Percentiles rank a stretch among this genome's conserved stretches.
phyloP scores from a whole-genome alignment of 345 rosid genomes.

The Pelargonium nanum region DNA sequence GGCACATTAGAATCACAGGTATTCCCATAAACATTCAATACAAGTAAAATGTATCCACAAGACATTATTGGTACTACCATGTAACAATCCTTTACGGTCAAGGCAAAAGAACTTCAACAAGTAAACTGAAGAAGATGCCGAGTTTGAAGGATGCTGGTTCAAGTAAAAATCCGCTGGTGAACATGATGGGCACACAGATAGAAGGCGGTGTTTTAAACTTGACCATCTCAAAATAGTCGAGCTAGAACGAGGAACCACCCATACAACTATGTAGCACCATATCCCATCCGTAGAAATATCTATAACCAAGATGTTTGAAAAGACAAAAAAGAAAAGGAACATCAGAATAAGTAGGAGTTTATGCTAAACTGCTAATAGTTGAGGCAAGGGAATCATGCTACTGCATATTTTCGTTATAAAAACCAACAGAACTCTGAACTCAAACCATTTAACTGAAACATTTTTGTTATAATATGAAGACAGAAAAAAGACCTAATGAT shows the following conservation, averaged over 20 bases:
- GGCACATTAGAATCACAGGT: conserved; percentile 9
- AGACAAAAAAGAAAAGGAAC: not conserved
- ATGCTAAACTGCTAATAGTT: too few species aligned
- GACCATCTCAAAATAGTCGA: conserved; percentile 49
- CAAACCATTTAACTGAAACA: too few species aligned
- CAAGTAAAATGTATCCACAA: not conserved
- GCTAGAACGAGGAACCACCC: conserved; percentile 55
- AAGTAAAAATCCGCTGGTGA: conserved; percentile 32
- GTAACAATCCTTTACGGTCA: conserved; percentile 54
- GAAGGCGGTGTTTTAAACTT: conserved; percentile 57
- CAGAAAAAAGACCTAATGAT: too few species aligned
- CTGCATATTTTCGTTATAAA: too few species aligned
- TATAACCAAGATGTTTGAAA: conserved; percentile 13
- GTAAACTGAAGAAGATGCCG: conserved; percentile 43
- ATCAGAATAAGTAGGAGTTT: too few species aligned
- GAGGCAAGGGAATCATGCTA: not conserved
- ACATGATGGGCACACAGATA: conserved; percentile 58
- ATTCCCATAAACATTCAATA: too few species aligned
- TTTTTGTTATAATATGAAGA: too few species aligned
- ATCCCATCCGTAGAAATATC: conserved; percentile 87
- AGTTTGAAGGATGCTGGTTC: conserved; percentile 22
- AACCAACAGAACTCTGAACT: too few species aligned
- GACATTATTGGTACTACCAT: conserved; percentile 42
- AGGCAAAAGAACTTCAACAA: conserved; percentile 61
- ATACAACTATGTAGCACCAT: conserved; percentile 72